Evolutionary conservation across 805 yeast genomes (phyloP).

Genomic region (Candida ficus): DNA sequence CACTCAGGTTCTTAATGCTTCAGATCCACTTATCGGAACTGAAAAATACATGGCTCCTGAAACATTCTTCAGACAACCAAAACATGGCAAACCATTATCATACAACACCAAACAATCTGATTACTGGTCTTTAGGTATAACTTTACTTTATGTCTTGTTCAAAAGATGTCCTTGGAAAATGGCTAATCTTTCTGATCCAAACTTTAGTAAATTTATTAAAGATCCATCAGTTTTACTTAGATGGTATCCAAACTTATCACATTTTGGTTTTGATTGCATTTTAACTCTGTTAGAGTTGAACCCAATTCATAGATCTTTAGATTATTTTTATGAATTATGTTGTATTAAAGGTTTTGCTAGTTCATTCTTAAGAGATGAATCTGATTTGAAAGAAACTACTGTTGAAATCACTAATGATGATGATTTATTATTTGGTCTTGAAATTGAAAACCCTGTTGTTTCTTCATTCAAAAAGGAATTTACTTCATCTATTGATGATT

Average conservation of each 20-base stretch:
- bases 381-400: not conserved
- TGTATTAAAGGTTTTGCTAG: conserved; percentile 9
- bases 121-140: conserved; percentile 84
- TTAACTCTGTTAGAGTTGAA: conserved; percentile 63
- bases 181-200: conserved; percentile 65
- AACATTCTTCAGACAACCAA: conserved; percentile 44
- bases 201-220: conserved; percentile 62
- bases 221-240: conserved; percentile 69
- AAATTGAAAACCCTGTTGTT: conserved; percentile 7
- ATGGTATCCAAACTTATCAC: conserved; percentile 68
- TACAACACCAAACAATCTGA: conserved; percentile 79
- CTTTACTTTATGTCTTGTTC: conserved; percentile 71
- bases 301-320: conserved; percentile 49
- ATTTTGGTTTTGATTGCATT: conserved; percentile 63
- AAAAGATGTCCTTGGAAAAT: conserved; percentile 77
- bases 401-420: conserved; percentile 6
- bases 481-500: not conserved
- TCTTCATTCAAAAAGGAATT: conserved; percentile 2
- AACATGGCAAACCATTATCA: conserved; percentile 4
- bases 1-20: conserved; percentile 30
- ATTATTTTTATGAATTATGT: conserved; percentile 31
- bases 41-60: conserved; percentile 95
- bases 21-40: conserved; percentile 53
- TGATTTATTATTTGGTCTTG: conserved; percentile 13
- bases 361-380: conserved; percentile 5